A percentile compares a stretch with the other conserved stretches of the same genome.
phyloP scores from a whole-genome alignment of 768 basidiomycete species.

The Artomyces pyxidatus region DNA sequence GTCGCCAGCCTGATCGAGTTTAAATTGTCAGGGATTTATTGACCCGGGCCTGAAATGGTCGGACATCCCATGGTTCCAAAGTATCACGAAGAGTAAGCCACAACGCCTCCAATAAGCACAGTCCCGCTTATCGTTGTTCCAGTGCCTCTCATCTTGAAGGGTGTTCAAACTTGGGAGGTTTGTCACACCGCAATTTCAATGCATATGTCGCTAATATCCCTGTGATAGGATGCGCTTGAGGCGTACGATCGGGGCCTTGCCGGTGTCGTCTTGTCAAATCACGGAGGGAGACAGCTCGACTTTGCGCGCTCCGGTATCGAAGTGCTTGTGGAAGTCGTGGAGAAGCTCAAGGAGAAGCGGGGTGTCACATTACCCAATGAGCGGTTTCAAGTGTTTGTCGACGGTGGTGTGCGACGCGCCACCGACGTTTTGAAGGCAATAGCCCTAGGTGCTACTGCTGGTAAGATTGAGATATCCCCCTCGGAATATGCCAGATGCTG shows the following conservation, averaged over 20 bases:
- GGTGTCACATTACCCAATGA: slow-evolving; percentile 70
- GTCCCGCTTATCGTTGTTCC: background rate
- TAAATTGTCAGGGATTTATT: slow-evolving; percentile 94
- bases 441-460: slow-evolving; percentile 85
- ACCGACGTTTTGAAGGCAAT: slow-evolving; percentile 86
- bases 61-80: slow-evolving; percentile 62
- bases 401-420: slow-evolving; percentile 91
- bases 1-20: too few species aligned
- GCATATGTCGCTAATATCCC: background rate
- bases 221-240: slow-evolving; percentile 36
- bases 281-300: slow-evolving; percentile 53
- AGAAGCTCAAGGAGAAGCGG: slow-evolving; percentile 54
- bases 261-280: slow-evolving; percentile 51
- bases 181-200: background rate
- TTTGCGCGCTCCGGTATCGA: slow-evolving; percentile 33
- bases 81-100: slow-evolving; percentile 44
- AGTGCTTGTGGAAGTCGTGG: slow-evolving; percentile 61
- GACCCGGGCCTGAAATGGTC: slow-evolving; percentile 86
- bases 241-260: slow-evolving; percentile 38
- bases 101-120: background rate
- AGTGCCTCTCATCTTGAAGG: slow-evolving; percentile 60
- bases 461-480: too few species aligned
- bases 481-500: too few species aligned
- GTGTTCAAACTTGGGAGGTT: slow-evolving; percentile 54
- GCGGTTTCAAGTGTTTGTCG: slow-evolving; percentile 79